Percentiles rank a stretch among this genome's conserved stretches.
These are phyloP conservation scores for Ceriops zippeliana DNA, from an alignment of 345 rosid genomes.

Conservation along the genomic window DNA sequence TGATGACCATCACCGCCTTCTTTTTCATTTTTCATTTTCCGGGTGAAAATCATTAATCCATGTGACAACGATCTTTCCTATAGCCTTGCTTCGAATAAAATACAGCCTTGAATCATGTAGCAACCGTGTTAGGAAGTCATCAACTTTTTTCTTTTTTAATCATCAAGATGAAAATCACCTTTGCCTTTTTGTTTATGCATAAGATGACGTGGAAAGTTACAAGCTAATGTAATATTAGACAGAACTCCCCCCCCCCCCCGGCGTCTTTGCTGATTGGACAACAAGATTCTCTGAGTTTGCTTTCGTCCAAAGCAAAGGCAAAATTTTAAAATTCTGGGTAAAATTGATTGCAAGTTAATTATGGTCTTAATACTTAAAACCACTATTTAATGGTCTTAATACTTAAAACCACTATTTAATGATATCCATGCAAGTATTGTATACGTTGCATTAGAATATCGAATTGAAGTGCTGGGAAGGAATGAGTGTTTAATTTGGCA, in stretches of 20 bases:
- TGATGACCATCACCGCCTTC: too few species aligned
- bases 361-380: constrained; percentile 14
- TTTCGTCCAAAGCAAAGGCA: constrained; percentile 30
- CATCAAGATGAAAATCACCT: too few species aligned
- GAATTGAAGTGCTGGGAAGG: too few species aligned
- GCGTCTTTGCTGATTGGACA: constrained; percentile 20
- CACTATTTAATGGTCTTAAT: neutral
- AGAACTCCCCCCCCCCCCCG: neutral
- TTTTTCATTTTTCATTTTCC: neutral
- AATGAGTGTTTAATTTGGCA: too few species aligned
- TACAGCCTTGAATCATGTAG: too few species aligned
- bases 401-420: neutral
- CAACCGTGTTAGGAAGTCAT: too few species aligned
- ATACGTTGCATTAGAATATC: too few species aligned
- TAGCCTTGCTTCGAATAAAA: too few species aligned
- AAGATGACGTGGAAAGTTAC: constrained; percentile 13
- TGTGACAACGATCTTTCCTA: neutral
- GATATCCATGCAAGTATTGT: neutral
- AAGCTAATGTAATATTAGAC: neutral
- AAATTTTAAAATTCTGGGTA: neutral
- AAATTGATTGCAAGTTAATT: constrained; percentile 6
- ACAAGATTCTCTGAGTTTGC: constrained; percentile 30
- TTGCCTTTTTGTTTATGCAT: neutral
- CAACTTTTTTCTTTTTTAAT: too few species aligned
- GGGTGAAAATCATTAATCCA: neutral